These are phyloP conservation scores for Colletotrichum gigasporum DNA, from an alignment of 2,329 filamentous ascomycete species.

Conservation along the genomic window DNA sequence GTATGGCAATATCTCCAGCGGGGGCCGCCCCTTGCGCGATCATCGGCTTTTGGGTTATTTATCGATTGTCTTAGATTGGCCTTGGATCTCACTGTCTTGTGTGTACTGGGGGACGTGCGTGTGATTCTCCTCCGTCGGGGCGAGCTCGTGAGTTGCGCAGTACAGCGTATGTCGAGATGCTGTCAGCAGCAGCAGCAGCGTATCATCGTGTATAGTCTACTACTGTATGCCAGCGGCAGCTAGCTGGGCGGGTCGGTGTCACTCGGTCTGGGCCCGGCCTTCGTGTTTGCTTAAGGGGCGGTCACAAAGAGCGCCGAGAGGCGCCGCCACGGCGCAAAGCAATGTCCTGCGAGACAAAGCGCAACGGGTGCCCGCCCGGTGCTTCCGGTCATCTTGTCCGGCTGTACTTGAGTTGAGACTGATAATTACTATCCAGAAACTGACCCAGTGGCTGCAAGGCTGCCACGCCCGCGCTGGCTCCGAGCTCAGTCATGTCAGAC, in stretches of 20 bases:
- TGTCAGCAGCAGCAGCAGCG: too few species aligned
- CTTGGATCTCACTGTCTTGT: neutral
- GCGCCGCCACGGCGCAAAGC: neutral
- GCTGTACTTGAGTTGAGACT: neutral
- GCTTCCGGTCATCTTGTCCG: constrained; percentile 1
- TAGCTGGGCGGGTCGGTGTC: neutral
- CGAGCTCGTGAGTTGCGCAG: too few species aligned
- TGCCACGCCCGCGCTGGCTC: constrained; percentile 4
- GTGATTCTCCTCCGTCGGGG: too few species aligned
- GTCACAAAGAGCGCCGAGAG: constrained; percentile 6
- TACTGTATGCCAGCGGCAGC: too few species aligned
- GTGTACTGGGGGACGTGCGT: too few species aligned
- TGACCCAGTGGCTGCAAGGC: neutral
- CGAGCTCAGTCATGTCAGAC: neutral
- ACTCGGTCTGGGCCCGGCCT: constrained; percentile 13
- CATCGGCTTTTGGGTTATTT: neutral
- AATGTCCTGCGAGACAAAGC: constrained; percentile 6
- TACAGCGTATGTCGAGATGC: too few species aligned
- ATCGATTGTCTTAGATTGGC: constrained; percentile 13
- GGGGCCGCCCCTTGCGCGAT: neutral
- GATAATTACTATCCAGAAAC: neutral
- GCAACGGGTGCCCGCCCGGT: constrained; percentile 7
- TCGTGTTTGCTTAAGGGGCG: neutral
- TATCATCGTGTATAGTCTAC: constrained; percentile 6
- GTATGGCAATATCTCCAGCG: constrained; percentile 25